Evolutionary conservation across 495 filamentous ascomycete species (phyloP).

Genomic region (Tuber calosporum): DNA sequence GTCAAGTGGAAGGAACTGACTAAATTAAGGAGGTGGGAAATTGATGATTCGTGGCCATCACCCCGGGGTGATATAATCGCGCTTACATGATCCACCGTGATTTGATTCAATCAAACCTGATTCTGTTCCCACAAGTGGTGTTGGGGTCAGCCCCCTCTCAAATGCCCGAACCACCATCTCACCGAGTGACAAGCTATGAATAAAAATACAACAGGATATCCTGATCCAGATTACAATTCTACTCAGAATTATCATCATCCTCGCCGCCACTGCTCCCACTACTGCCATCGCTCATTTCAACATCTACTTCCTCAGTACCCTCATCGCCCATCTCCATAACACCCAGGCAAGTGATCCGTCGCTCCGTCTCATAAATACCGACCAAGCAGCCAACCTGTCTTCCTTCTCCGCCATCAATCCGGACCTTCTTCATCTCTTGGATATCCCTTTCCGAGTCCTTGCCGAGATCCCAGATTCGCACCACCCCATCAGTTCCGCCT

Average conservation of each 20-base stretch:
- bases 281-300: slow-evolving; percentile 29
- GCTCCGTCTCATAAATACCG: slow-evolving; percentile 73
- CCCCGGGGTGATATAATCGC: neutral
- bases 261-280: slow-evolving; percentile 3
- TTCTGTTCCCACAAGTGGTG: neutral
- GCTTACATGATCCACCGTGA: neutral
- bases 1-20: neutral
- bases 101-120: neutral
- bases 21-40: neutral
- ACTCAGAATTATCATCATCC: slow-evolving; percentile 25
- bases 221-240: neutral
- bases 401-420: slow-evolving; percentile 36
- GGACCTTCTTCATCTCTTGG: slow-evolving; percentile 43
- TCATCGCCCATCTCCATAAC: slow-evolving; percentile 67
- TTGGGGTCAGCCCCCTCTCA: neutral
- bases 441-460: slow-evolving; percentile 24
- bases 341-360: slow-evolving; percentile 81
- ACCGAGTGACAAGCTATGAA: neutral
- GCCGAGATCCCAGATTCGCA: slow-evolving; percentile 64
- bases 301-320: slow-evolving; percentile 38
- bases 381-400: slow-evolving; percentile 62
- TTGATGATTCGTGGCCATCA: neutral
- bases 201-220: neutral
- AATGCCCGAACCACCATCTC: neutral
- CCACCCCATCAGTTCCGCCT: slow-evolving; percentile 70